Evolutionary conservation across 2,329 filamentous ascomycete genomes (phyloP), one percentile per base, ranked within the genome.

Genomic region (Akanthomyces dipterigenus): DNA sequence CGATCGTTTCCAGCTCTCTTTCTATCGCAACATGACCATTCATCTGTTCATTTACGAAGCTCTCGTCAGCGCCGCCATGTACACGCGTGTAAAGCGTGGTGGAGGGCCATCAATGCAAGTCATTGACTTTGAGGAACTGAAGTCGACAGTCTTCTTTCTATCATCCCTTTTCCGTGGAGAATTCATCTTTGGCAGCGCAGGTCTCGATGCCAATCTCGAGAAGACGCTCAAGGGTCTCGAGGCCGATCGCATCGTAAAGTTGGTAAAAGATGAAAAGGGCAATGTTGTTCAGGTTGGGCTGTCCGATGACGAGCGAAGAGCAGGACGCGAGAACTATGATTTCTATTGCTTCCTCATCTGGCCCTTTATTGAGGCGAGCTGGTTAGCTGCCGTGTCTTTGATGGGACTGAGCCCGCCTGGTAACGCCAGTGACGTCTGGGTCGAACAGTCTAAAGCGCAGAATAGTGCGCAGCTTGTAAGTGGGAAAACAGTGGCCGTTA

Each of bases 21-120:
- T 99, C 75, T 99, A 99, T 76, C 88, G 95, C 57, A 99, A 99
- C 75, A 98, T 98, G 95, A 97, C 93, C 0, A 99, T 99, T 64
- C 95, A 99, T 71, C 83, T 99, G 5, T 99, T 99, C 73, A 95
- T 99, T 62, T 89, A 91, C 2, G 93, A 98, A 72, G 90, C 93
- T 0, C 80, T 99, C 5, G 91, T 98, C 24, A 95, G 91, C 64
- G 91, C 88, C 5, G 90, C 90, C 31, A 88, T 99, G 81, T 99
- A 99, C 73, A 95, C 88, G 0, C 85, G 86, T 49, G 89, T 98
- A 60, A 99, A 99, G 74, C 86, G 87, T 64, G 95, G 95, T 18
- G 93, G 93, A n/a, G 91, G 90, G 0, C 89, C 90, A 0, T 80
- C 87, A 4, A 85, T 89, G 66, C 91, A 98, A 71, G 85, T 89